Evolutionary conservation across 805 yeast species (phyloP), one percentile per base, ranked within the genome.

Genomic region (Kodamaea laetipori): DNA sequence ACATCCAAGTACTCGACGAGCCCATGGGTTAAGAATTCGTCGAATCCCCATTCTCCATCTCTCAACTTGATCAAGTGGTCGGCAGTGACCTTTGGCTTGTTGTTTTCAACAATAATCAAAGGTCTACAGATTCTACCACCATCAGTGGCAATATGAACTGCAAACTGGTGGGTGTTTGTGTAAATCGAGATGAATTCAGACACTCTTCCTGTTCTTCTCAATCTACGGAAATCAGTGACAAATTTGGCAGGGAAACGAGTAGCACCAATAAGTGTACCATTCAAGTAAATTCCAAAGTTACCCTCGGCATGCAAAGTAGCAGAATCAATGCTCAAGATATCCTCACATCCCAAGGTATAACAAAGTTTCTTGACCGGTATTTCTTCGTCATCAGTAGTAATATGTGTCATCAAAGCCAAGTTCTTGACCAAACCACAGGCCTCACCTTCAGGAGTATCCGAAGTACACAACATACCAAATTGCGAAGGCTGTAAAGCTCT

Each of bases 381-480:
- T 57, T 92, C 97, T 64, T 94, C 99, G 56, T 89, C 97, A 66
- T 94, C 99, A 1, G 99, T 92, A 4, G 99, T 94, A 58, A 94
- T 94, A 66, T 94, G 99, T 8, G 99, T 94, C 99, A 94, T 94
- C 37, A 94, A 75, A 1, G 99, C 99, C 63, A 94, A 73, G 61
- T 94, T 94, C 69, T 94, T 94, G 27, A 94, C 99, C 65, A 94
- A 77, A 60, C 99, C 99, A 81, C 99, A 94, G 0, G 99, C 99
- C 68, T 94, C 99, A 76, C 99, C 99, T 77, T 94, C 99, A 1
- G 99, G 99, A 0, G 99, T 94, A 77, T 94, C 99, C 0, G 98
- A 87, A 5, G 98, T 89, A 74, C 99, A 94, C 47, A 94, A 75
- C 98, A 94, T 94, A 62, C 99, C 99, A 65, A 94, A 94, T 70